Evolutionary conservation across 106 monocot species (phyloP), one percentile per base, ranked within the genome.

Genomic region (Triglochin maritima): DNA sequence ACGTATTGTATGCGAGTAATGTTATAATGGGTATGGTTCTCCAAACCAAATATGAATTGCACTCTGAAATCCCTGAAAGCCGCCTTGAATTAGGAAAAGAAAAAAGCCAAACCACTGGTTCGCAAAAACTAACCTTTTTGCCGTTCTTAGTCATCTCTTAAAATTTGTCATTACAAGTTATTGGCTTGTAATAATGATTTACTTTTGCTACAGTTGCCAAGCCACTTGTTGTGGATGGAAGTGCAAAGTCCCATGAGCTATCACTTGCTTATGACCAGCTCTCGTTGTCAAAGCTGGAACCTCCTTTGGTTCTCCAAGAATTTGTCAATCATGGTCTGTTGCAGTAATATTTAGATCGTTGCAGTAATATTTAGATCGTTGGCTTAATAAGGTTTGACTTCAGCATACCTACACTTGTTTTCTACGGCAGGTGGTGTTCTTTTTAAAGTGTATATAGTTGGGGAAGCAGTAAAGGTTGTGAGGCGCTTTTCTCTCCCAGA

Each of bases 231-330:
- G 78, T 83, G 45, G 87, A 83, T 79, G 83, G 87, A 42, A 84
- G 79, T 71, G 81, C 88, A 44, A 88, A 81, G 60, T 85, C 83
- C 12, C 93, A 93, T 51, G 88, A 88, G 65, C 62, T 93, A 48
- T 88, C 85, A 8, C 81, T 93, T 75, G 93, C 83, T 4, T 93
- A 79, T 77, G 93, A 93, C 69, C 75, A 79, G 4, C 68, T 74
- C 49, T 93, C 93, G 50, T 73, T 93, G 64, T 85, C 88, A 64
- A 72, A 72, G 69, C 88, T 93, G 63, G 88, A 93, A 49, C 88
- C 93, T 15, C 93, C 93, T 2, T 76, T 93, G 72, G 79, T 93
- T 69, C 86, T 93, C n/a, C 93, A 93, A 61, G 88, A 93, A 71
- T 93, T 93, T 75, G 82, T 93, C 45, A 93, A 88, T 76, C 93